A percentile compares a stretch with the other conserved stretches of the same genome.
Conservation (phyloP, 179 eudicot species). For the Beta lomatogona region DNA sequence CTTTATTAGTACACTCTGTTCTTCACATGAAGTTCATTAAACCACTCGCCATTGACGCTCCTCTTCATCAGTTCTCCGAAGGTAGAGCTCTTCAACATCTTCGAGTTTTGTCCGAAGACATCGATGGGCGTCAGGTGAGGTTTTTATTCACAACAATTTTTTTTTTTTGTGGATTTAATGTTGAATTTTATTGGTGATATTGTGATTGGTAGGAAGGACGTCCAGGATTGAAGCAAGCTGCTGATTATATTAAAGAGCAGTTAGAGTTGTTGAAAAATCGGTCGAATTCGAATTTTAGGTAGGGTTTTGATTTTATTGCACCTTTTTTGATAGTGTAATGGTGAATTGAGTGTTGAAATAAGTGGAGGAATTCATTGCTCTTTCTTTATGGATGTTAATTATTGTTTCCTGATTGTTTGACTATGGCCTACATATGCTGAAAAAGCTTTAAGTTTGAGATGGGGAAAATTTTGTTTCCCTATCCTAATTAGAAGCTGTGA, state of each 20-base stretch:
- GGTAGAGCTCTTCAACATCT: conserved; percentile 79
- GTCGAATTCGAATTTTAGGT: conserved; percentile 69
- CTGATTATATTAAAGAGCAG: conserved; percentile 66
- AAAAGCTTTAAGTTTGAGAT: neutral
- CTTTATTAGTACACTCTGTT: conserved; percentile 52
- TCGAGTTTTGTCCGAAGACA: conserved; percentile 64
- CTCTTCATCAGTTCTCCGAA: conserved; percentile 73
- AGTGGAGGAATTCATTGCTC: neutral
- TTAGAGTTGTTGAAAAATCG: conserved; percentile 58
- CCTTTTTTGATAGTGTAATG: neutral
- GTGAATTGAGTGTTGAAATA: neutral
- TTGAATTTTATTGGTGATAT: neutral
- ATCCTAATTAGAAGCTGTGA: neutral
- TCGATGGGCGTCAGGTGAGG: conserved; percentile 76
- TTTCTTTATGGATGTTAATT: neutral
- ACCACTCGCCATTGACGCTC: conserved; percentile 69
- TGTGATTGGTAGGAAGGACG: conserved; percentile 71
- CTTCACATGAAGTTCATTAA: conserved; percentile 65
- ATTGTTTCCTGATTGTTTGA: neutral
- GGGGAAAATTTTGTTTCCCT: neutral
- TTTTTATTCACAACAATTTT: neutral
- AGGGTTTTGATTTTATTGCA: conserved; percentile 9
- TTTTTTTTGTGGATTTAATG: neutral
- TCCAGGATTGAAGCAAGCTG: conserved; percentile 79
- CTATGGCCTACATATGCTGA: conserved; percentile 11